Base-by-base conservation (phyloP, 2,329 filamentous ascomycete genomes). In the Colletotrichum lentis region DNA sequence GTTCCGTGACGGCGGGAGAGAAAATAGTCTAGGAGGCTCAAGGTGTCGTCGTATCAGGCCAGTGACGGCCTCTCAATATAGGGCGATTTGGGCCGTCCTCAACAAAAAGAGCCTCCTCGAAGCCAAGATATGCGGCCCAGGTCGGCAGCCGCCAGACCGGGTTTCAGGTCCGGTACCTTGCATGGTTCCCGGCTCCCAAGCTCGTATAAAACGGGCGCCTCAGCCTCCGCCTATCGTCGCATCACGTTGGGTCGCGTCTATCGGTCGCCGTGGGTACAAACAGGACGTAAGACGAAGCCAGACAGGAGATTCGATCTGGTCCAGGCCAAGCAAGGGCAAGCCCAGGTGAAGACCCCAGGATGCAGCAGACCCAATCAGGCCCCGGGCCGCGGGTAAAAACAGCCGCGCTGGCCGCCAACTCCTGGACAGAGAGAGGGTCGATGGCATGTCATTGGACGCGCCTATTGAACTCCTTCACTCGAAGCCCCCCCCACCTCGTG, bases 291-390 rank as follows among this genome's bases (percentile, higher is more conserved):
- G 20, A 41, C 18, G 12, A 20, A 12, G 44, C 44, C 22, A 12
- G 44, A 31, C 22, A 12, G 44, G 31, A 49, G 14, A 18, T 54
- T 61, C 60, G 31, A 59, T 61, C 60, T 14, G 47, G 31, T 18
- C 27, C 16, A 56, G 35, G 43, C 31, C 49, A 46, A 54, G 60
- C 49, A 46, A 54, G 60, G 46, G 22, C 39, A 18, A 47, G 46
- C 14, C 47, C 35, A 53, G 47, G 37, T 52, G 47, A 49, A 27
- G 6, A 16, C 49, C 6, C 24, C 55, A 46, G 64, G 31, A 47
- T 50, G 39, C 62, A 63, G 67, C 64, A 69, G 67, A 57, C 31
- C 67, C 67, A 69, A 69, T 67, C 67, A 69, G 50, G 24, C 31
- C 56, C 52, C 39, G 39, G 46, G 8, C 11, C 37, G 22, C n/a